Conservation (phyloP, 345 rosid genomes). For the Hypericum perforatum region DNA sequence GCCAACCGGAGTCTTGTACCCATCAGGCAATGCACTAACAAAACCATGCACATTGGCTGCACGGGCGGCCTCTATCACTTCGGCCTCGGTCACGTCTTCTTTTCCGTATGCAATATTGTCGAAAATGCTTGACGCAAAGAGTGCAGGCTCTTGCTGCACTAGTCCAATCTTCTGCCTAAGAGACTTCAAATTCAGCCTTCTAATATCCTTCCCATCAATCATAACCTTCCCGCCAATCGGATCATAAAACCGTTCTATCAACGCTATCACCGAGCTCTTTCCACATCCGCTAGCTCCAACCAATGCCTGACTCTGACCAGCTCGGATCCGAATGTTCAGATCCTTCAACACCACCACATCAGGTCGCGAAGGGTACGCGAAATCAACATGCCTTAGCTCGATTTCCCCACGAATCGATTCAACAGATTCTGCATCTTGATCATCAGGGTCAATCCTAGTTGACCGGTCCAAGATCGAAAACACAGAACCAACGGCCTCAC, state of each 20-base stretch:
- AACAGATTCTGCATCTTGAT: slow-evolving; percentile 78
- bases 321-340: slow-evolving; percentile 75
- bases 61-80: slow-evolving; percentile 82
- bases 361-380: slow-evolving; percentile 87
- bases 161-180: slow-evolving; percentile 82
- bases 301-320: slow-evolving; percentile 96
- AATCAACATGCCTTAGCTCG: slow-evolving; percentile 91
- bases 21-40: slow-evolving; percentile 84
- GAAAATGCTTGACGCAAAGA: slow-evolving; percentile 82
- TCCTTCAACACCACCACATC: slow-evolving; percentile 75
- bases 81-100: slow-evolving; percentile 84
- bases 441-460: slow-evolving; percentile 83
- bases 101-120: slow-evolving; percentile 96
- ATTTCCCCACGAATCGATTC: slow-evolving; percentile 86
- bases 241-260: slow-evolving; percentile 92
- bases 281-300: slow-evolving; percentile 99
- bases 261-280: slow-evolving; percentile 84
- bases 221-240: slow-evolving; percentile 77
- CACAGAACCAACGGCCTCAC: slow-evolving; percentile 95
- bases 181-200: slow-evolving; percentile 76
- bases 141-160: slow-evolving; percentile 96
- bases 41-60: slow-evolving; percentile 88
- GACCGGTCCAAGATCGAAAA: slow-evolving; percentile 75
- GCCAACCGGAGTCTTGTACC: slow-evolving; percentile 89
- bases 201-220: slow-evolving; percentile 91